Evolutionary conservation across 805 yeast species (phyloP).

Genomic region (Alloascoidea africana): DNA sequence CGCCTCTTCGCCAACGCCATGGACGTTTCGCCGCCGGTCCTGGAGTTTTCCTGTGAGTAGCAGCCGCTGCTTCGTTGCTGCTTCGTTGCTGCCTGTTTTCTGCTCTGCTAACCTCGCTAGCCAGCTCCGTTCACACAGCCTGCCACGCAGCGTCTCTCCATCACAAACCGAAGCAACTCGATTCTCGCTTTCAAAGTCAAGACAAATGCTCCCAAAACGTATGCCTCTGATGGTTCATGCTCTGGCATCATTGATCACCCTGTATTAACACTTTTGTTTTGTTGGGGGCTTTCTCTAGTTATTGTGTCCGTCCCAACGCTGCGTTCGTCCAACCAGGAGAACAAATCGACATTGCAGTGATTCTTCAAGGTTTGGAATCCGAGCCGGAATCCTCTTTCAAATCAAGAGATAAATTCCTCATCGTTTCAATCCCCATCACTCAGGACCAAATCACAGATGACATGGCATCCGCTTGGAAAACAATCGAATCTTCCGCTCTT

Average conservation of each 20-base stretch:
- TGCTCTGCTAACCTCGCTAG: constrained; percentile 53
- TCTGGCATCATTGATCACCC: no score
- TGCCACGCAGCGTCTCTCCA: background rate
- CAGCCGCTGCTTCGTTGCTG: constrained; percentile 2
- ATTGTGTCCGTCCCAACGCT: background rate
- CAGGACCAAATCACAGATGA: background rate
- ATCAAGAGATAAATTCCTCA: background rate
- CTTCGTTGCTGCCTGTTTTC: constrained; percentile 41
- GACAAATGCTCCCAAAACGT: constrained; percentile 86
- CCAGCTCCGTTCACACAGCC: constrained; percentile 8
- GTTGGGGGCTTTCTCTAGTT: background rate
- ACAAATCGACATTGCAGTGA: background rate
- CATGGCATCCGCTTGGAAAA: background rate
- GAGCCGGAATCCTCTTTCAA: constrained; percentile 1
- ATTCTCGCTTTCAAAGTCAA: constrained; percentile 86
- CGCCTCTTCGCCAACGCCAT: no score
- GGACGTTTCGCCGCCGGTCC: constrained; percentile 56
- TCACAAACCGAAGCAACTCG: constrained; percentile 39
- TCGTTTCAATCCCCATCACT: background rate
- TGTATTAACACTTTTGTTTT: no score
- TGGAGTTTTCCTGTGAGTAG: constrained; percentile 65
- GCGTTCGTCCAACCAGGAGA: background rate
- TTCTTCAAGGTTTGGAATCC: constrained; percentile 1
- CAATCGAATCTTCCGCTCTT: background rate
- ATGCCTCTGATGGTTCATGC: no score